Evolutionary conservation across 2,329 filamentous ascomycete genomes (phyloP).

Genomic region (Aspergillus pseudotamarii): DNA sequence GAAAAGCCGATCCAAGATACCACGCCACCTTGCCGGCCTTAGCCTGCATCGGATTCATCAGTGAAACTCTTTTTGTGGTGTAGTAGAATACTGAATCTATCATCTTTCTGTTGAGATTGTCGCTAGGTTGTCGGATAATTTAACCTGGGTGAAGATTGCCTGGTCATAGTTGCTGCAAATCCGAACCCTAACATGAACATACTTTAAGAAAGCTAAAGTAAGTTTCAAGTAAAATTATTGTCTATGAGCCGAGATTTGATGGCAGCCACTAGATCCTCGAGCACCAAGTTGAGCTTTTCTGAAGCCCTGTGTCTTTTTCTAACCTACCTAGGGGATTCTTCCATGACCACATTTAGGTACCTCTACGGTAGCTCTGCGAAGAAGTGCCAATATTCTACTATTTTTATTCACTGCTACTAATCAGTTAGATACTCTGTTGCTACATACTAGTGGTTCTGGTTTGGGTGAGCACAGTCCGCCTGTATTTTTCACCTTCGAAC

Average conservation of each 20-base stretch:
- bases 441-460: no score
- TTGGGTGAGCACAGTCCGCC: no score
- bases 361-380: no score
- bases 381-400: no score
- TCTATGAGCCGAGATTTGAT: neutral
- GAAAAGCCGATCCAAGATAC: neutral
- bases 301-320: neutral
- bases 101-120: neutral
- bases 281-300: neutral
- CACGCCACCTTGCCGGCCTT: no score
- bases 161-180: neutral
- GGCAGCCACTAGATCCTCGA: neutral
- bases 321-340: neutral
- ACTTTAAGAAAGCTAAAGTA: no score
- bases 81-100: neutral
- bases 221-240: neutral
- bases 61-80: neutral
- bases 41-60: neutral
- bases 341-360: no score
- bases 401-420: no score
- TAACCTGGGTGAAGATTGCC: neutral
- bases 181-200: neutral
- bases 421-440: no score
- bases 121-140: neutral
- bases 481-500: no score